Evolutionary conservation across 257 asterid genomes (phyloP), one percentile per base, ranked within the genome.

Genomic region (Solanum lycopersicoides): DNA sequence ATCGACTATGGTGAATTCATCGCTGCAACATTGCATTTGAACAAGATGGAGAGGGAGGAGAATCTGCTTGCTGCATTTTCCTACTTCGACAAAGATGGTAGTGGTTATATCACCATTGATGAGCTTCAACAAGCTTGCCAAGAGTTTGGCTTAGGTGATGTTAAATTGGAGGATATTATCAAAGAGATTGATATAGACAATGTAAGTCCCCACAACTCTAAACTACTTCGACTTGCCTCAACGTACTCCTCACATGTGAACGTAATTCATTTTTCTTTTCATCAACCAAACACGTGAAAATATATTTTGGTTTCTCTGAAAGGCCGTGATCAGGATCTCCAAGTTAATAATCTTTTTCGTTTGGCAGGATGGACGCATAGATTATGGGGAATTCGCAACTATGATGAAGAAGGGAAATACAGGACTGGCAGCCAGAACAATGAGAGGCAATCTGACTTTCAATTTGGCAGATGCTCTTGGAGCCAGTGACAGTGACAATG

Each of bases 41-140:
- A 95, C 90, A 97, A 97, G 90, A 95, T 97, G 98, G 99, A 95
- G 88, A 93, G 92, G 83, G 99, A 97, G 92, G 99, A 95, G 88
- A 97, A 95, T 88, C 89, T 97, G 73, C 91, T 95, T 23, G 99
- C 99, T 73, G 99, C 99, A 20, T 97, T 97, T 87, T 84, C 98
- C n/a, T 97, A 93, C 96, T 97, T 97, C 47, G 99, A 95, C 96
- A 97, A 95, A 89, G 98, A 97, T 88, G 98, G 99, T 12, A 97
- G 99, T 71, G 99, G 99, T 59, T 97, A 97, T 88, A 95, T 97
- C 87, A 97, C 98, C 79, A 91, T 90, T 4, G 99, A 97, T 71
- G 98, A 97, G 93, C 98, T 97, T 87, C 99, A 97, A 89, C 97
- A 93, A 74, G 98, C 99, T 65, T 94, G 98, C 94, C 93, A 93